Evolutionary conservation across 352 stramenopile species (phyloP).

Genomic region (Aphanomyces cochlioides): DNA sequence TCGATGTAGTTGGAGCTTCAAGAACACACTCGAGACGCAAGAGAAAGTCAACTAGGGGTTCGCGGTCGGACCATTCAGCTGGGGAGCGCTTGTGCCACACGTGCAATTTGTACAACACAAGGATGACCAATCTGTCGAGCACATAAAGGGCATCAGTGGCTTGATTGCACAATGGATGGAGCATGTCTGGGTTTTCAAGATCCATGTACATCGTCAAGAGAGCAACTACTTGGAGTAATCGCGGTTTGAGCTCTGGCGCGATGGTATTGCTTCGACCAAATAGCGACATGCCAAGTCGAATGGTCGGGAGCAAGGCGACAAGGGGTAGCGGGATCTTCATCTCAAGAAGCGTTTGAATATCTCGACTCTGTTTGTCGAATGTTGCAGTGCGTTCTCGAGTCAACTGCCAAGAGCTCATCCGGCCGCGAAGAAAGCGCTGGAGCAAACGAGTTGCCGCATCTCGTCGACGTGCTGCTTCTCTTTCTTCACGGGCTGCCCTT

Average conservation of each 20-base stretch:
- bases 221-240: not conserved
- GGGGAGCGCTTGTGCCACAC: conserved; percentile 13
- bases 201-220: not conserved
- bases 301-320: conserved; percentile 13
- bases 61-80: not conserved
- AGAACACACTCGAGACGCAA: not conserved
- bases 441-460: not conserved
- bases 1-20: not conserved
- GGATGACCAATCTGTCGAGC: conserved; percentile 1
- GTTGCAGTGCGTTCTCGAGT: not conserved
- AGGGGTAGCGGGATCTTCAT: conserved; percentile 17
- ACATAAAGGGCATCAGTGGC: not conserved
- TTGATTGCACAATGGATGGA: conserved; percentile 7
- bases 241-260: conserved; percentile 3
- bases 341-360: conserved; percentile 13
- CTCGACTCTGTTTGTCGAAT: conserved; percentile 21
- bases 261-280: not conserved
- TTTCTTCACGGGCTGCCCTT: not conserved
- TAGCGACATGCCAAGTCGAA: conserved; percentile 7
- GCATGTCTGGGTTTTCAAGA: not conserved
- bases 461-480: not conserved
- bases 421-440: conserved; percentile 10
- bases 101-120: conserved; percentile 27
- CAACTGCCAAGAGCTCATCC: not conserved
- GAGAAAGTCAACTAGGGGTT: conserved; percentile 9